Conservation (phyloP, 2,329 filamentous ascomycete species). For the Diaporthe vaccinii region DNA sequence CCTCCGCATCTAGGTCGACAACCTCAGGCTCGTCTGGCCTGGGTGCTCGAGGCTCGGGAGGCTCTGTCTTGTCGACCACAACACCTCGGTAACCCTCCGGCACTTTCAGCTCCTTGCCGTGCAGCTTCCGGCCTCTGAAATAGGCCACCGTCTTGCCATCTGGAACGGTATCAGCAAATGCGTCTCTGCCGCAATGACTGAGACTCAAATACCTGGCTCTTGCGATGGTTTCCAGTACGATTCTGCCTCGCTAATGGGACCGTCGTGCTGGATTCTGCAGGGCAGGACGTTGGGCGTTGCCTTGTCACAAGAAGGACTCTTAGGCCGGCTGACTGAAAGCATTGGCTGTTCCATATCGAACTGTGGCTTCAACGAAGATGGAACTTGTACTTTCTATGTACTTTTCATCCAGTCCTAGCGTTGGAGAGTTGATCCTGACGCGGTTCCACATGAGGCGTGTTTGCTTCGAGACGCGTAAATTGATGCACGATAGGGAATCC, state of each 20-base stretch:
- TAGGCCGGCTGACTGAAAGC: slow-evolving; percentile 53
- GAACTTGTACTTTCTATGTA: background rate
- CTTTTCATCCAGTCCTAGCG: background rate
- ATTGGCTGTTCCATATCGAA: slow-evolving; percentile 58
- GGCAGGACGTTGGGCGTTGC: slow-evolving; percentile 81
- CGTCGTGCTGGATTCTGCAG: slow-evolving; percentile 84
- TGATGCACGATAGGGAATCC: slow-evolving; percentile 35
- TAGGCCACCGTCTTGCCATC: slow-evolving; percentile 71
- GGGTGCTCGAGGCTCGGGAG: slow-evolving; percentile 47
- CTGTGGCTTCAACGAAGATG: background rate
- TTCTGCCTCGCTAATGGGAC: slow-evolving; percentile 72
- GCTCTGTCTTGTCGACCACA: slow-evolving; percentile 65
- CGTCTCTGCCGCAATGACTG: background rate
- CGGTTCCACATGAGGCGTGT: slow-evolving; percentile 10
- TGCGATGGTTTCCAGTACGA: slow-evolving; percentile 78
- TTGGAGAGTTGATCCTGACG: background rate
- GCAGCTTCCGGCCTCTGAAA: slow-evolving; percentile 84
- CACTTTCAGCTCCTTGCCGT: slow-evolving; percentile 75
- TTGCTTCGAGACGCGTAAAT: slow-evolving; percentile 36
- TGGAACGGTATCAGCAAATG: slow-evolving; percentile 47
- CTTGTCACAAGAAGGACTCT: slow-evolving; percentile 47
- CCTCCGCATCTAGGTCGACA: slow-evolving; percentile 55
- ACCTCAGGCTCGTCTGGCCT: slow-evolving; percentile 47
- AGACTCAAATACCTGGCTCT: slow-evolving; percentile 41
- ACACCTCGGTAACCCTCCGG: slow-evolving; percentile 80